Percentiles rank a stretch among this genome's conserved stretches.
Evolutionary conservation across 78 protist genomes (phyloP).

Genomic region (Dictyostelium intermedium): DNA sequence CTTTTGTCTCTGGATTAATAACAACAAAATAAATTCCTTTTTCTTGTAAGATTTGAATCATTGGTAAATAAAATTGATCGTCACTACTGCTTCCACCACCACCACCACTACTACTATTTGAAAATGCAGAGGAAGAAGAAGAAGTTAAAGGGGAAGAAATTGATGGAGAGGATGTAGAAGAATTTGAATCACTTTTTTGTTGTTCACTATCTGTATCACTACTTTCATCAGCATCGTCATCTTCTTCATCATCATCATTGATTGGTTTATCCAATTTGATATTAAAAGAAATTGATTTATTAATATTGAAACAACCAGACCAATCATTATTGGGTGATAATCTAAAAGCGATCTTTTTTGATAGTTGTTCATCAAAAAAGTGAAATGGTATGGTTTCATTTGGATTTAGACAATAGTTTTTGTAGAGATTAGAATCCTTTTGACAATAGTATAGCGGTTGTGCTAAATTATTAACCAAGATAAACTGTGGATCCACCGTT

Average conservation of each 20-base stretch:
- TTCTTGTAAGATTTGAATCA: conserved; percentile 43
- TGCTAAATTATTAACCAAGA: conserved; percentile 49
- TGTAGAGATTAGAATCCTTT: background rate
- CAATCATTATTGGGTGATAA: conserved; percentile 4
- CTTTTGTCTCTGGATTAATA: conserved; percentile 50
- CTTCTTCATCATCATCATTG: background rate
- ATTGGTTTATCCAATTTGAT: background rate
- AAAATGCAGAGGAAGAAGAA: background rate
- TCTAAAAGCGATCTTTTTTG: background rate
- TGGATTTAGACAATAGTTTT: conserved; percentile 4
- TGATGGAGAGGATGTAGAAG: background rate
- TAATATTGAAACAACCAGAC: conserved; percentile 40
- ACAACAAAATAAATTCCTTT: conserved; percentile 32
- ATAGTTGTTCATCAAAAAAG: conserved; percentile 2
- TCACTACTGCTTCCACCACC: background rate
- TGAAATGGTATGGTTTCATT: conserved; percentile 53
- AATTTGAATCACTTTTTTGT: no score
- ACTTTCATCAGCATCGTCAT: background rate
- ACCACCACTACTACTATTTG: background rate
- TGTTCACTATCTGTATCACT: background rate
- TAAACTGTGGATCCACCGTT: conserved; percentile 43
- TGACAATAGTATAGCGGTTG: conserved; percentile 32
- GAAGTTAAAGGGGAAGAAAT: background rate
- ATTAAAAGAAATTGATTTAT: conserved; percentile 24
- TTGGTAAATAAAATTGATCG: conserved; percentile 29